Conservation (phyloP, 768 basidiomycete species). For the Amanita thiersii region DNA sequence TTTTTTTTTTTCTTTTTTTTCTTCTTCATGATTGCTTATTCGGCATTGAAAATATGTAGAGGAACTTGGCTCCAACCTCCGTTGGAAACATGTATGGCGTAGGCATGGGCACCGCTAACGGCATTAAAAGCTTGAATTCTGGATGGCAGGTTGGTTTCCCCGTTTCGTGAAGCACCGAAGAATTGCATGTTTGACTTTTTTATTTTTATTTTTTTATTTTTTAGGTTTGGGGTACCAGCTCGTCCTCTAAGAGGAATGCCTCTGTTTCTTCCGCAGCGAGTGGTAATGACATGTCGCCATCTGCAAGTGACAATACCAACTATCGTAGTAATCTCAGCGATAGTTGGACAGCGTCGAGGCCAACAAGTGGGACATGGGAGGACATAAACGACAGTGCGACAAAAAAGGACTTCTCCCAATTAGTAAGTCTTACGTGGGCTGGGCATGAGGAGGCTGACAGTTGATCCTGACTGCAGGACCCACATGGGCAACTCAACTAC, state of each 20-base stretch:
- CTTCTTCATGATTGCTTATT: too few relatives aligned
- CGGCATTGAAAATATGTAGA: constrained; percentile 39
- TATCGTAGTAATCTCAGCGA: constrained; percentile 43
- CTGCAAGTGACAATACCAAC: constrained; percentile 33
- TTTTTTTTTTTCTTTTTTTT: not conserved
- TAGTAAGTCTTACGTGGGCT: constrained; percentile 29
- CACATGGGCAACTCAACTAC: constrained; percentile 32
- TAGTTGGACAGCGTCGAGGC: constrained; percentile 41
- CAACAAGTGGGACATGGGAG: constrained; percentile 54
- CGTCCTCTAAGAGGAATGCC: constrained; percentile 47
- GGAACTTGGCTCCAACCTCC: constrained; percentile 13
- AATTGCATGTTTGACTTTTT: not conserved
- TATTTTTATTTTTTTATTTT: constrained; percentile 13
- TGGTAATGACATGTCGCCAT: constrained; percentile 33
- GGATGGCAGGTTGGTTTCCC: constrained; percentile 56
- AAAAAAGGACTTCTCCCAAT: constrained; percentile 39
- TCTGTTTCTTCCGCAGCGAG: constrained; percentile 56
- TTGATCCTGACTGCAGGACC: constrained; percentile 27
- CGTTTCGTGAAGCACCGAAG: not conserved
- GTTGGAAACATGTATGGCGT: constrained; percentile 45
- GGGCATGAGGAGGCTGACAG: constrained; percentile 8
- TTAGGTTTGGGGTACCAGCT: constrained; percentile 53
- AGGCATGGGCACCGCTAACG: constrained; percentile 35
- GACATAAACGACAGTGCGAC: constrained; percentile 40
- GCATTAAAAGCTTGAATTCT: constrained; percentile 45